Percentiles rank a stretch among this genome's conserved stretches.
These are phyloP conservation scores for Saccharomyces hybrid DNA, from an alignment of 1,139 yeast species.

Conservation along the genomic window DNA sequence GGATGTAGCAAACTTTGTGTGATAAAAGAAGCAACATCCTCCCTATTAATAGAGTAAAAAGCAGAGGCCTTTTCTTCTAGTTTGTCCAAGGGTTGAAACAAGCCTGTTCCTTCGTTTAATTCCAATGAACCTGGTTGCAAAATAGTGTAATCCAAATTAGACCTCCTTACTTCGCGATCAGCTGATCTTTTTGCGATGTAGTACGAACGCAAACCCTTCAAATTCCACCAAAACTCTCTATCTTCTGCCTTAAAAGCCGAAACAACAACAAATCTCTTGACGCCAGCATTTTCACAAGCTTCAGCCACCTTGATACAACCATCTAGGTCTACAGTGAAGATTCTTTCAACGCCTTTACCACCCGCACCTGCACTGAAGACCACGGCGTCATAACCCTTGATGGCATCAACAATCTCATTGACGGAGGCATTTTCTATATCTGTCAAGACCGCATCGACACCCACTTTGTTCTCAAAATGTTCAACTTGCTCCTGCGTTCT, in stretches of 20 bases:
- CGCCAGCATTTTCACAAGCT: conserved; percentile 43
- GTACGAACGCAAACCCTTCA: conserved; percentile 35
- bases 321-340: conserved; percentile 53
- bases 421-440: conserved; percentile 36
- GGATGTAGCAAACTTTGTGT: conserved; percentile 23
- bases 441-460: conserved; percentile 36
- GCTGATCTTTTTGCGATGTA: conserved; percentile 51
- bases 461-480: conserved; percentile 33
- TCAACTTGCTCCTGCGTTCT: conserved; percentile 43
- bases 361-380: conserved; percentile 61
- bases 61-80: conserved; percentile 11
- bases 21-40: conserved; percentile 29
- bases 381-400: conserved; percentile 49
- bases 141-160: conserved; percentile 46
- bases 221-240: conserved; percentile 38
- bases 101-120: conserved; percentile 38
- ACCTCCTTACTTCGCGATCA: conserved; percentile 38
- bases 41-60: conserved; percentile 18
- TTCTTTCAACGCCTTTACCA: conserved; percentile 42
- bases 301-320: conserved; percentile 55
- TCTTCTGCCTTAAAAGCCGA: conserved; percentile 52
- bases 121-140: conserved; percentile 43
- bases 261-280: conserved; percentile 45
- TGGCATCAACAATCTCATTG: conserved; percentile 33
- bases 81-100: conserved; percentile 22